Evolutionary conservation across 1,139 yeast species (phyloP).

Genomic region (Sugiyamaella pinicola): DNA sequence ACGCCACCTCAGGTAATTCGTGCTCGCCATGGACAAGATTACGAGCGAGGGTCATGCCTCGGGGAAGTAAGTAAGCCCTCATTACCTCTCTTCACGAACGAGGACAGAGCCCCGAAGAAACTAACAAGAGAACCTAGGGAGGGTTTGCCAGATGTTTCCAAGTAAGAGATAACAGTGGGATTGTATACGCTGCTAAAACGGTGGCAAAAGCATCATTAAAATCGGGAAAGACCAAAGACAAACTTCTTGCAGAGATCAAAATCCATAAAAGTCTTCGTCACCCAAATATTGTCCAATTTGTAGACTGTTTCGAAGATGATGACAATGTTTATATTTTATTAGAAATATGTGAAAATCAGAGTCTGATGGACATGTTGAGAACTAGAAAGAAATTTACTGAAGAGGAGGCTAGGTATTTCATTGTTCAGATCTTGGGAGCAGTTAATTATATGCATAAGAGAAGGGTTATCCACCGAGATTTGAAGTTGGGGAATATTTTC

Average conservation of each 20-base stretch:
- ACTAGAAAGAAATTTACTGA: constrained; percentile 81
- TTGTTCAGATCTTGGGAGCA: constrained; percentile 94
- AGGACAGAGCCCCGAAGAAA: background rate
- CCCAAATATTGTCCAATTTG: constrained; percentile 84
- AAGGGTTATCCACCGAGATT: constrained; percentile 93
- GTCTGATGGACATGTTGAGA: constrained; percentile 88
- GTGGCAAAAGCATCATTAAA: constrained; percentile 94
- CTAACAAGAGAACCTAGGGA: constrained; percentile 48
- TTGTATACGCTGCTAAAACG: constrained; percentile 93
- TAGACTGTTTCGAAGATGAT: constrained; percentile 95
- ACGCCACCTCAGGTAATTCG: constrained; percentile 93
- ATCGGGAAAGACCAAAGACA: constrained; percentile 87
- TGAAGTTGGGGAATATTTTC: constrained; percentile 91
- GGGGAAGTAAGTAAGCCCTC: constrained; percentile 58
- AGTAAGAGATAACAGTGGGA: constrained; percentile 84
- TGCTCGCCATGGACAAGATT: constrained; percentile 83
- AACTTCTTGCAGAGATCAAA: constrained; percentile 84
- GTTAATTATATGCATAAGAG: constrained; percentile 88
- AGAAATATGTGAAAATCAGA: constrained; percentile 80
- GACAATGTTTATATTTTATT: constrained; percentile 87
- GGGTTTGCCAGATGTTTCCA: constrained; percentile 99
- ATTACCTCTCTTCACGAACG: background rate
- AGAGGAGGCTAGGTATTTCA: constrained; percentile 87
- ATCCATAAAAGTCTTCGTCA: constrained; percentile 91
- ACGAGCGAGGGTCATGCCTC: constrained; percentile 83